A percentile compares a stretch with the other conserved stretches of the same genome.
Conservation (phyloP, 169 alveolate species). For the Cryptosporidium ubiquitum region DNA sequence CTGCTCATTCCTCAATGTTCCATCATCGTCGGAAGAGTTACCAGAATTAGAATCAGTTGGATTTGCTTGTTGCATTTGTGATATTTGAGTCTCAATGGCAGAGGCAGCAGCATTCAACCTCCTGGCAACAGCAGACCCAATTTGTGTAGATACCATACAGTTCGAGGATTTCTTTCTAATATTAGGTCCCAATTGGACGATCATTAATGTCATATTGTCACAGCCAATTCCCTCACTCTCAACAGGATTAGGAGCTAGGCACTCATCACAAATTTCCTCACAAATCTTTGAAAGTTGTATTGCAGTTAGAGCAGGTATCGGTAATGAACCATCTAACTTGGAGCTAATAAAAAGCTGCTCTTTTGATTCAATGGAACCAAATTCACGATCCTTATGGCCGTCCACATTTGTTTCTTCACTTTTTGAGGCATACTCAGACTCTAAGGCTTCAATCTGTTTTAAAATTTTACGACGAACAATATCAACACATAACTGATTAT, state of each 20-base stretch:
- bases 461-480: slow-evolving; percentile 79
- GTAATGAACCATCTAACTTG: slow-evolving; percentile 36
- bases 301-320: slow-evolving; percentile 58
- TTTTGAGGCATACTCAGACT: neutral
- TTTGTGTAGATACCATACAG: slow-evolving; percentile 32
- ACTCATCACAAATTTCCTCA: slow-evolving; percentile 89
- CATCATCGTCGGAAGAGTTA: neutral
- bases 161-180: slow-evolving; percentile 72
- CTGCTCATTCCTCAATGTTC: slow-evolving; percentile 12
- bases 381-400: neutral
- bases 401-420: slow-evolving; percentile 29
- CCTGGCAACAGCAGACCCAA: slow-evolving; percentile 57
- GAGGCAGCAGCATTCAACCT: slow-evolving; percentile 45
- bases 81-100: slow-evolving; percentile 46
- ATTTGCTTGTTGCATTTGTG: neutral
- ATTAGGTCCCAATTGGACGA: slow-evolving; percentile 83
- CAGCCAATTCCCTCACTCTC: slow-evolving; percentile 92
- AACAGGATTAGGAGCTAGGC: slow-evolving; percentile 87
- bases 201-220: slow-evolving; percentile 94
- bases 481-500: slow-evolving; percentile 92
- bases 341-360: slow-evolving; percentile 24
- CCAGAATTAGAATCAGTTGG: neutral
- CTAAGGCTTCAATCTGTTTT: slow-evolving; percentile 52
- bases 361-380: slow-evolving; percentile 29
- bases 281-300: slow-evolving; percentile 82